A percentile compares a stretch with the other conserved stretches of the same genome.
phyloP scores from a whole-genome alignment of 2,329 filamentous ascomycete species.

The Lecanosticta acicola region DNA sequence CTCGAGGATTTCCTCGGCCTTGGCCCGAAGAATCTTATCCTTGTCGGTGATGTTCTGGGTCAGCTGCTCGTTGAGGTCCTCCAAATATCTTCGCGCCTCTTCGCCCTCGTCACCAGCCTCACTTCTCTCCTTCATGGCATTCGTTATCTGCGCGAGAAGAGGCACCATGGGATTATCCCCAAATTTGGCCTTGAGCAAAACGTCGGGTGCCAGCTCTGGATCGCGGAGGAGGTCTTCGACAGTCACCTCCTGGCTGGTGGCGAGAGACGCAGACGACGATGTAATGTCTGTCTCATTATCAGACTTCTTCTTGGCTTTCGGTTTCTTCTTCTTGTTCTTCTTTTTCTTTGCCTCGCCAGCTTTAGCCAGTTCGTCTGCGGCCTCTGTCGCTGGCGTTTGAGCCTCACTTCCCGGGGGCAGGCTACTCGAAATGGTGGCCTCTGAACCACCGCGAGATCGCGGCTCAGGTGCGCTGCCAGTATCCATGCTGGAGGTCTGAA shows the following conservation, averaged over 20 bases:
- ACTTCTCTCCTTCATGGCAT: slow-evolving; percentile 14
- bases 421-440: slow-evolving; percentile 23
- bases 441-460: slow-evolving; percentile 21
- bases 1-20: slow-evolving; percentile 84
- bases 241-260: slow-evolving; percentile 8
- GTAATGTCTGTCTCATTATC: slow-evolving; percentile 20
- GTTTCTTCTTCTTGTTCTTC: slow-evolving; percentile 68
- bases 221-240: slow-evolving; percentile 19
- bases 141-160: slow-evolving; percentile 13
- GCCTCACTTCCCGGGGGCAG: slow-evolving; percentile 23
- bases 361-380: slow-evolving; percentile 21
- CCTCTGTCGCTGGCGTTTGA: slow-evolving; percentile 14
- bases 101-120: slow-evolving; percentile 17
- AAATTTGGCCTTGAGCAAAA: slow-evolving; percentile 15
- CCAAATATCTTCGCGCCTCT: slow-evolving; percentile 19
- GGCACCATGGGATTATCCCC: slow-evolving; percentile 20
- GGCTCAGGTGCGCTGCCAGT: slow-evolving; percentile 13
- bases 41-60: slow-evolving; percentile 68
- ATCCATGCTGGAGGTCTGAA: slow-evolving; percentile 13
- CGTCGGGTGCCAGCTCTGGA: slow-evolving; percentile 10
- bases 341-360: slow-evolving; percentile 62
- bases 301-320: slow-evolving; percentile 69
- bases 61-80: slow-evolving; percentile 47
- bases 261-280: slow-evolving; percentile 36
- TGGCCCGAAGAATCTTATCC: slow-evolving; percentile 64